Conservation (phyloP, 305 asterid genomes). For the Rubia occidens region DNA sequence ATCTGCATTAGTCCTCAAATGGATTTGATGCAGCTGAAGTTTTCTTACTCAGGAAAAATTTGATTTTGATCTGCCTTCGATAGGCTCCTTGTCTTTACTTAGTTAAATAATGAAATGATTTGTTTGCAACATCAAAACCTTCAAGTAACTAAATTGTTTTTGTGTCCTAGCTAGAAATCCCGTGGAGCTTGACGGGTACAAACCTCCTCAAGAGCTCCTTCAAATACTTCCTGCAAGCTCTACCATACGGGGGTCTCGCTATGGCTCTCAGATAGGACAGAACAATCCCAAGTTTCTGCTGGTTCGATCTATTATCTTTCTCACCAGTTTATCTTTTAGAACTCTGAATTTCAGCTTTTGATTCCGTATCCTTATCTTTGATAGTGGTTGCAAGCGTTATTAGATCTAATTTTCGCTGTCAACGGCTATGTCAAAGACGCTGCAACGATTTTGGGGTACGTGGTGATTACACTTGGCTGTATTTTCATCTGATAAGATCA, state of each 20-base stretch:
- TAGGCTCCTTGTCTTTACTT: not conserved
- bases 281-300: slow-evolving; percentile 64
- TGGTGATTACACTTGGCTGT: too few species aligned
- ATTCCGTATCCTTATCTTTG: not conserved
- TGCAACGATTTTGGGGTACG: too few species aligned
- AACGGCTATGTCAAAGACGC: too few species aligned
- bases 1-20: not conserved
- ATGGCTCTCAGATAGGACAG: slow-evolving; percentile 77
- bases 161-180: slow-evolving; percentile 55
- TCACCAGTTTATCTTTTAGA: not conserved
- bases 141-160: slow-evolving; percentile 14
- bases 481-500: too few species aligned
- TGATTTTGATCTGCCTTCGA: not conserved
- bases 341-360: not conserved
- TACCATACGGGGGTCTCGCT: slow-evolving; percentile 50
- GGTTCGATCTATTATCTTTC: slow-evolving; percentile 33
- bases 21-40: not conserved
- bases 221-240: slow-evolving; percentile 76
- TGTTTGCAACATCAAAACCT: not conserved
- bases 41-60: not conserved
- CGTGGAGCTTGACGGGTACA: slow-evolving; percentile 60
- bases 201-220: slow-evolving; percentile 76
- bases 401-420: too few species aligned
- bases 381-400: too few species aligned
- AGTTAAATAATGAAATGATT: not conserved